Conservation (phyloP, 2,329 filamentous ascomycete species). For the Microdochium nivale region DNA sequence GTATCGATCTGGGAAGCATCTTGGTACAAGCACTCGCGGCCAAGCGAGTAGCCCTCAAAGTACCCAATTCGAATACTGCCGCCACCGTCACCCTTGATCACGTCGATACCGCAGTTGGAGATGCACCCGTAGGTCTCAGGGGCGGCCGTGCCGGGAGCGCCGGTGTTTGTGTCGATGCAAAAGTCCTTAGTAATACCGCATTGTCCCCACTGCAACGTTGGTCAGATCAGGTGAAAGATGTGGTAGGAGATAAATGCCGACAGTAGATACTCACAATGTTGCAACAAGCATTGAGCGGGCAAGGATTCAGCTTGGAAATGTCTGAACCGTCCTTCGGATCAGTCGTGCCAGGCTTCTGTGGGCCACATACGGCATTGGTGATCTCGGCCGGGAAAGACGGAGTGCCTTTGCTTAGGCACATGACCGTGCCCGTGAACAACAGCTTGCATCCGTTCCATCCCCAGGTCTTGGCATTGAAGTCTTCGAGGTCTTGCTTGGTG, state of each 20-base stretch:
- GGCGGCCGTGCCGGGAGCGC: slow-evolving; percentile 25
- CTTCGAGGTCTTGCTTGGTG: slow-evolving; percentile 20
- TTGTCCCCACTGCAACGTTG: slow-evolving; percentile 16
- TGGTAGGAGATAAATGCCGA: background rate
- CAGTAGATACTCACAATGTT: background rate
- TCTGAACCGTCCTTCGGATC: background rate
- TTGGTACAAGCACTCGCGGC: slow-evolving; percentile 17
- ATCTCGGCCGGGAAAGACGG: slow-evolving; percentile 5
- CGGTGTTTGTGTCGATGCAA: slow-evolving; percentile 21
- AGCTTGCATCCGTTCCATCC: slow-evolving; percentile 25
- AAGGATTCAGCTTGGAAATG: background rate
- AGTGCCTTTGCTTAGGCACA: slow-evolving; percentile 6
- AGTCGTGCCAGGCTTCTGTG: slow-evolving; percentile 5
- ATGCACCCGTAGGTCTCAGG: slow-evolving; percentile 26
- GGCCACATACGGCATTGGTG: slow-evolving; percentile 6
- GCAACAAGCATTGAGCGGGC: background rate
- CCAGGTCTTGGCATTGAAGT: slow-evolving; percentile 31
- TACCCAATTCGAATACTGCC: slow-evolving; percentile 14
- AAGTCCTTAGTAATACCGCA: slow-evolving; percentile 27
- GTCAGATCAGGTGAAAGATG: background rate
- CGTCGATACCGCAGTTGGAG: slow-evolving; percentile 28
- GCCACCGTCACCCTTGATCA: slow-evolving; percentile 12
- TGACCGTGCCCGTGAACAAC: slow-evolving; percentile 3
- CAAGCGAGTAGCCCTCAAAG: slow-evolving; percentile 18
- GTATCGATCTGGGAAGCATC: slow-evolving; percentile 10